phyloP scores from a whole-genome alignment of 176 grass and related monocot species.

The Pharus latifolius region DNA sequence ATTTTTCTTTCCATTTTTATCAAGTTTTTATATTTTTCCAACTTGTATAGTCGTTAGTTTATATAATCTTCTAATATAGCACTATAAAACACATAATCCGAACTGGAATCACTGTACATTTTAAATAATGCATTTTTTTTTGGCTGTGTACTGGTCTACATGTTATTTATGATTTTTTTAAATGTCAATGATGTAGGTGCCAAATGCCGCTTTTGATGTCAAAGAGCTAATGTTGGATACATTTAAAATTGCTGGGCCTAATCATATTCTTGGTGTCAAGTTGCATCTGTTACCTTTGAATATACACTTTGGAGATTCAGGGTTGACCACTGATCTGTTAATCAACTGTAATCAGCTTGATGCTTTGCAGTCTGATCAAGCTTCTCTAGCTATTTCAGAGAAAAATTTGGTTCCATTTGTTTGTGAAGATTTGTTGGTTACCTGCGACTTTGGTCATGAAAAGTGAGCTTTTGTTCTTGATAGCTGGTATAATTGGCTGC shows the following conservation, averaged over 20 bases:
- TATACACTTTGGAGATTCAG: slow-evolving; percentile 63
- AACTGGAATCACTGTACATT: background rate
- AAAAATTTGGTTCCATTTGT: slow-evolving; percentile 47
- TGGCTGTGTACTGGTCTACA: background rate
- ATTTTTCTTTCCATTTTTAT: slow-evolving; percentile 6
- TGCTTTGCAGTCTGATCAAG: slow-evolving; percentile 51
- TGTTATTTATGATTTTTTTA: slow-evolving; percentile 10
- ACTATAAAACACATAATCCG: too few relatives aligned
- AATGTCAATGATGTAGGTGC: slow-evolving; percentile 47
- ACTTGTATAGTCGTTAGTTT: too few relatives aligned
- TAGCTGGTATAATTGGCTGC: slow-evolving; percentile 9
- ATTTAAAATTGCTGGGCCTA: slow-evolving; percentile 61
- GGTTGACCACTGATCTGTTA: slow-evolving; percentile 30
- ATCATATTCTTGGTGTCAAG: slow-evolving; percentile 70
- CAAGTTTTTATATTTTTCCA: slow-evolving; percentile 17
- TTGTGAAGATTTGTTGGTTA: slow-evolving; percentile 66
- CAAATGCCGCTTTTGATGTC: slow-evolving; percentile 55
- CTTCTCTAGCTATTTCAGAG: slow-evolving; percentile 39
- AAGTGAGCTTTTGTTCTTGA: slow-evolving; percentile 49
- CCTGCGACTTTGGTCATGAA: slow-evolving; percentile 76
- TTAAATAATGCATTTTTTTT: slow-evolving; percentile 16
- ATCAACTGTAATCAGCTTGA: slow-evolving; percentile 49
- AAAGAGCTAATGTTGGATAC: slow-evolving; percentile 72
- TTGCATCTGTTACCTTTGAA: slow-evolving; percentile 65
- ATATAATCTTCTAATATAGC: too few relatives aligned